Evolutionary conservation across 2,329 filamentous ascomycete genomes (phyloP).

Genomic region (Sclerotiophoma versabilis): DNA sequence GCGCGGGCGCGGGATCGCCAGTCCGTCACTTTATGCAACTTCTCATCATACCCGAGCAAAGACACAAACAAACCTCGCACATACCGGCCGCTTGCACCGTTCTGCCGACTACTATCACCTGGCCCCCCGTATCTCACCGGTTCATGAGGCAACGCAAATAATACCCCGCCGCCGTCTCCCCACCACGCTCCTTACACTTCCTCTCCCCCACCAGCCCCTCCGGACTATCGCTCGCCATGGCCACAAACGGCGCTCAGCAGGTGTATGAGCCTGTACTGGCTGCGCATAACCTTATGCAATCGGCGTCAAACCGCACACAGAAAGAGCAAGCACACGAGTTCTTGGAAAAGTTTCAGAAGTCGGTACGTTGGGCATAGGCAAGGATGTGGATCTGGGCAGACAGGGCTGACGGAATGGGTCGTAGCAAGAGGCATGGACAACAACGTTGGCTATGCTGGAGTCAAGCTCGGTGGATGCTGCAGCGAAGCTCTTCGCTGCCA

Average conservation of each 20-base stretch:
- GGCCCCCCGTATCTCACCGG: slow-evolving; percentile 5
- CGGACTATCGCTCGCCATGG: slow-evolving; percentile 62
- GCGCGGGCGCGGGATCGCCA: slow-evolving; percentile 27
- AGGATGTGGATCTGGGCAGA: slow-evolving; percentile 13
- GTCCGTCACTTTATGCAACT: slow-evolving; percentile 37
- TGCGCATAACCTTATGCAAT: slow-evolving; percentile 88
- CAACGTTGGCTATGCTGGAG: slow-evolving; percentile 85
- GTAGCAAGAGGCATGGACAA: slow-evolving; percentile 89
- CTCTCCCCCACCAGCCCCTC: slow-evolving; percentile 28
- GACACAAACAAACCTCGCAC: slow-evolving; percentile 27
- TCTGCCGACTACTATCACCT: slow-evolving; percentile 9
- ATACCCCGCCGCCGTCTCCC: slow-evolving; percentile 37
- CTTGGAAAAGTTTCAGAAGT: slow-evolving; percentile 96
- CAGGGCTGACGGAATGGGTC: slow-evolving; percentile 33
- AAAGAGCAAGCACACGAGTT: slow-evolving; percentile 93
- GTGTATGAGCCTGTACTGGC: slow-evolving; percentile 84
- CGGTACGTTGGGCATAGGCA: slow-evolving; percentile 65
- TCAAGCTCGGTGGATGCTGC: slow-evolving; percentile 77
- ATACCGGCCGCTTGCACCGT: slow-evolving; percentile 1
- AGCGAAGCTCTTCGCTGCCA: slow-evolving; percentile 93
- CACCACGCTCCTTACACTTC: slow-evolving; percentile 23
- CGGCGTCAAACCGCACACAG: slow-evolving; percentile 78
- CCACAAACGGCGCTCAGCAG: slow-evolving; percentile 69
- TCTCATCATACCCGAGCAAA: slow-evolving; percentile 23
- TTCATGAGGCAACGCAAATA: slow-evolving; percentile 36